These are phyloP conservation scores for Phlyctochytrium bullatum DNA, from an alignment of 192 early-diverging fungal species.

Conservation along the genomic window DNA sequence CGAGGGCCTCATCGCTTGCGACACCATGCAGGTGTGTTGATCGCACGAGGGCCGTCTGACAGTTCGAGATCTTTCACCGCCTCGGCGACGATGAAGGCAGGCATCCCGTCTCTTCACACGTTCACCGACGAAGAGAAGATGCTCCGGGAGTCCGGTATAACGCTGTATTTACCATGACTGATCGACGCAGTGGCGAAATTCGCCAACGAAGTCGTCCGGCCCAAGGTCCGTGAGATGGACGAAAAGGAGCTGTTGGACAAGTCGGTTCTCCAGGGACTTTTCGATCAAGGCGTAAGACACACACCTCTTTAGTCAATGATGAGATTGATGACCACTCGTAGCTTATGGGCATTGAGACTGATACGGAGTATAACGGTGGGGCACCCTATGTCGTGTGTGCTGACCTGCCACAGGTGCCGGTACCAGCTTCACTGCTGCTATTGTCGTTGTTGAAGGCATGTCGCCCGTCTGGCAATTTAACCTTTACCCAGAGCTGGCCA, in stretches of 20 bases:
- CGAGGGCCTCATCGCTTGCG: too few species aligned
- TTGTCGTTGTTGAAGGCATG: conserved; percentile 78
- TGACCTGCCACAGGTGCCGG: conserved; percentile 73
- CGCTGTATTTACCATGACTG: neutral
- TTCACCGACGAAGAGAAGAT: conserved; percentile 87
- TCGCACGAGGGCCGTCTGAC: too few species aligned
- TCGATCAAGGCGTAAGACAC: conserved; percentile 81
- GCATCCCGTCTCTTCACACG: conserved; percentile 65
- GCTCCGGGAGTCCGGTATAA: conserved; percentile 73
- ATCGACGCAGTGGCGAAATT: conserved; percentile 69
- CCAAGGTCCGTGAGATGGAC: conserved; percentile 89
- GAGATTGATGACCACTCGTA: neutral
- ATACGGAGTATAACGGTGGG: conserved; percentile 75
- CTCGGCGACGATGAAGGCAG: neutral
- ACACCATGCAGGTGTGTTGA: too few species aligned
- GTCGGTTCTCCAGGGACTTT: conserved; percentile 74
- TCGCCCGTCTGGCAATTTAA: neutral
- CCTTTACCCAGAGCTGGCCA: conserved; percentile 72
- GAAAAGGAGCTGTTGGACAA: conserved; percentile 82
- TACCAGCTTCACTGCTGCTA: conserved; percentile 81
- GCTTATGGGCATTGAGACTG: conserved; percentile 93
- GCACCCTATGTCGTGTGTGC: conserved; percentile 80
- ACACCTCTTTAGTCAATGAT: neutral
- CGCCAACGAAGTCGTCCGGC: conserved; percentile 77
- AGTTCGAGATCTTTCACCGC: neutral